phyloP scores from a whole-genome alignment of 352 stramenopile genomes.

The Elongisporangium undulatum region DNA sequence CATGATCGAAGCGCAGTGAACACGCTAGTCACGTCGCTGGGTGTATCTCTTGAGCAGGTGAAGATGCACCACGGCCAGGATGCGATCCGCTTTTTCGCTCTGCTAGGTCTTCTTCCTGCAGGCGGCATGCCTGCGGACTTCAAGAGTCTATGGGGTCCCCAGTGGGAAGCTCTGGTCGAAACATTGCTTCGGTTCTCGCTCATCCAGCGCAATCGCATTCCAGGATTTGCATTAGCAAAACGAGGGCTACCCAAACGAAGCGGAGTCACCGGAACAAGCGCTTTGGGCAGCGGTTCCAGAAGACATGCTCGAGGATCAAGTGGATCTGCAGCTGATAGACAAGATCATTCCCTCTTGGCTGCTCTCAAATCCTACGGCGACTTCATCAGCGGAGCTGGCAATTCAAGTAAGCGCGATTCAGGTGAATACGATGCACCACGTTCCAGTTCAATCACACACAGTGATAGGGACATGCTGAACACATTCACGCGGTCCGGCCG shows the following conservation, averaged over 20 bases:
- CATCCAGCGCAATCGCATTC: constrained; percentile 69
- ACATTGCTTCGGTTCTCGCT: constrained; percentile 72
- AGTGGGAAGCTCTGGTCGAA: constrained; percentile 61
- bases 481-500: constrained; percentile 63
- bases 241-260: constrained; percentile 50
- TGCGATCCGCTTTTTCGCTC: constrained; percentile 68
- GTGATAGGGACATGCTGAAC: constrained; percentile 56
- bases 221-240: constrained; percentile 54
- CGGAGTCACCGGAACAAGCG: constrained; percentile 17
- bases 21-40: constrained; percentile 67
- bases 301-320: constrained; percentile 9
- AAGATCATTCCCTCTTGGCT: constrained; percentile 54
- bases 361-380: constrained; percentile 66
- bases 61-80: constrained; percentile 63
- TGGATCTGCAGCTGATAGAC: constrained; percentile 27
- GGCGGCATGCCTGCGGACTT: constrained; percentile 75
- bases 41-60: constrained; percentile 73
- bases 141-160: constrained; percentile 64
- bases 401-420: constrained; percentile 18
- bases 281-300: constrained; percentile 13
- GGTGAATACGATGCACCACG: constrained; percentile 20
- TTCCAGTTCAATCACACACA: constrained; percentile 11
- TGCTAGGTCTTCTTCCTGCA: constrained; percentile 63
- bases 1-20: constrained; percentile 72
- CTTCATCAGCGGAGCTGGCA: constrained; percentile 46